Evolutionary conservation across 108 stramenopile genomes (phyloP), one percentile per base, ranked within the genome.

Genomic region (Nannochloropsis granulata): DNA sequence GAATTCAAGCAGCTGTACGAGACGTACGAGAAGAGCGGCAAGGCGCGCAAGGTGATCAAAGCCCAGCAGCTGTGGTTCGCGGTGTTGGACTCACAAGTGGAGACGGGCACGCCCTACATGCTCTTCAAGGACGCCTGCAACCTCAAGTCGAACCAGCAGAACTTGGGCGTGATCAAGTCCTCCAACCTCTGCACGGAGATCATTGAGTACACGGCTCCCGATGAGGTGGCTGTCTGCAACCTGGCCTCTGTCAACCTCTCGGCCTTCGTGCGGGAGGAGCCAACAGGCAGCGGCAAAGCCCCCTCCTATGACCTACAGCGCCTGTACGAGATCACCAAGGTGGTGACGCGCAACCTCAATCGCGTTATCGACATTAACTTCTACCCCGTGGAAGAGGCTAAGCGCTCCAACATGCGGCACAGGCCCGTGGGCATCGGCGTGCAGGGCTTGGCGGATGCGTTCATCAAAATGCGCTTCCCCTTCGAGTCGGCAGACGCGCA

Each of bases 171-270:
- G 10, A 97, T 98, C 90, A 94, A 96, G 87, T 93, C 94, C 83
- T 95, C 94, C 86, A 98, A 98, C 88, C 92, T 98, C 43, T 98
- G 98, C 90, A 95, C 95, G 13, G 97, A 97, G 91, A 97, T 98
- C 83, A 92, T 97, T 81, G 95, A 97, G 90, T 96, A 94, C 87
- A 96, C 97, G n/a, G 88, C 92, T 82, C 87, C 93, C 43, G 96
- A 98, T 71, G 96, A 97, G 89, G 93, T 95, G 26, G 97, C 97
- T 14, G 97, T 98, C 13, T 98, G 97, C 92, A 98, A 96, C 89
- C 92, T 98, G 44, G 97, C 97, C 5, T 96, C 95, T 45, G 90
- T 94, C 34, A 86, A 90, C 82, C 78, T 91, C 34, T 82, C 81
- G 13, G 88, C 84, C 10, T 45, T 88, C 23, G 84, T 88, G 23